Base-by-base conservation (phyloP, 2,329 filamentous ascomycete genomes). In the Cercospora zeae-maydis region DNA sequence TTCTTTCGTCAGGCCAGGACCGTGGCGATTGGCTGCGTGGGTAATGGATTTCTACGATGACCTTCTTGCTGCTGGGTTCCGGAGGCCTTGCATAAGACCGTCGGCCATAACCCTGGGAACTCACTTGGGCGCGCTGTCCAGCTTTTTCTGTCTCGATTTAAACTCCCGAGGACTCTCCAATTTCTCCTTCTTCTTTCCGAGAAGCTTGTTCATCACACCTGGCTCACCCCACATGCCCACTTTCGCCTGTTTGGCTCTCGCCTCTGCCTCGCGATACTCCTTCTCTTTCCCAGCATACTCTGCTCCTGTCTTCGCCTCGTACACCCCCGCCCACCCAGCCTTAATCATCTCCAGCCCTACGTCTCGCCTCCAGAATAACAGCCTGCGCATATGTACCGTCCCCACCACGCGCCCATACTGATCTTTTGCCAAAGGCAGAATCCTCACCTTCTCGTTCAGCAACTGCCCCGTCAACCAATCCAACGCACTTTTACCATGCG, bases 381-480 rank as follows among this genome's bases (percentile, higher is more conserved):
- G 77, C 47, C 63, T 55, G 58, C 68, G 52, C 47, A 56, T 42
- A 71, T 86, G 91, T 0, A 93, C 93, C 0, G 91, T 95, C 14
- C 89, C 92, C 1, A 99, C 92, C 5, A 96, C 87, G 51, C 95
- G 88, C 67, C 93, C 89, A 76, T 98, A 99, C 74, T 98, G 95
- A 75, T 99, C 96, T 58, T 88, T 85, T 63, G 87, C 88, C 77
- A 93, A 91, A 57, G 97, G 84, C 71, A 90, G 87, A n/a, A 87
- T 90, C 62, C 93, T 87, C 59, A 99, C 90, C 61, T 88, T 87
- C 34, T 86, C 86, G 63, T 88, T 82, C 21, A 86, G 78, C 9
- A 98, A 81, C 75, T 92, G 91, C 4, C 78, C 78, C 14, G 84
- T 86, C n/a, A 99, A 83, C 87, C 91, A 98, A 16, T 85, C 79